Base-by-base conservation (phyloP, 2,329 filamentous ascomycete species). In the Colletotrichum horii region DNA sequence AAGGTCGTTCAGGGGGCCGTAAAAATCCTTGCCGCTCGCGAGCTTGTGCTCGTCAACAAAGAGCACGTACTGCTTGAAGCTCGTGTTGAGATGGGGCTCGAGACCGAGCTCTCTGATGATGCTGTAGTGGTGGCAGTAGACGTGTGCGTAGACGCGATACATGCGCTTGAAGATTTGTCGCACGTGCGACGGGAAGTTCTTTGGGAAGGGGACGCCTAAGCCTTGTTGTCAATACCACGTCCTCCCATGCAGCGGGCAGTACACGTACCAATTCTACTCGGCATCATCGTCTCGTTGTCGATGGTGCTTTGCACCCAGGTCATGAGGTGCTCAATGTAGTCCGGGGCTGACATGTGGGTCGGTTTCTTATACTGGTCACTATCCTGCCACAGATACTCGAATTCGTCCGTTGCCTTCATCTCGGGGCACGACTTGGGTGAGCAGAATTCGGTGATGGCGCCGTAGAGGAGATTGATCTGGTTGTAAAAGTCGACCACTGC, bases 341-440 rank as follows among this genome's bases (percentile, higher is more conserved):
- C 95, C 12, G 97, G 97, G 4, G 97, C 97, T 4, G 97, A 92
- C 94, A 99, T 98, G 88, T 98, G 98, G 77, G 97, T 99, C 24
- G 97, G 97, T 76, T 95, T 93, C 86, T 98, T 98, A 90, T 93
- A 99, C 83, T 95, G 94, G 81, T 98, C 96, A 77, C 90, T 94
- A 85, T 99, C 96, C 87, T 99, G 97, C 97, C 97, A 99, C 79
- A 99, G 93, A 85, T 99, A 99, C 85, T 99, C 97, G 85, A 98
- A 99, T 94, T 99, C 97, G 87, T 99, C 97, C 12, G 97, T 99
- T n/a, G 97, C 97, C 87, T 99, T 99, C 97, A 99, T 99, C 87
- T 98, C 97, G 1, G 97, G 97, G 84, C 97, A 99, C 78, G 96
- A 96, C 83, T 97, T 94, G 36, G 97, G 96, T 30, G 97, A 98